A percentile compares a stretch with the other conserved stretches of the same genome.
Conservation (phyloP, 2,329 filamentous ascomycete genomes). For the Xylariaceae sp. region DNA sequence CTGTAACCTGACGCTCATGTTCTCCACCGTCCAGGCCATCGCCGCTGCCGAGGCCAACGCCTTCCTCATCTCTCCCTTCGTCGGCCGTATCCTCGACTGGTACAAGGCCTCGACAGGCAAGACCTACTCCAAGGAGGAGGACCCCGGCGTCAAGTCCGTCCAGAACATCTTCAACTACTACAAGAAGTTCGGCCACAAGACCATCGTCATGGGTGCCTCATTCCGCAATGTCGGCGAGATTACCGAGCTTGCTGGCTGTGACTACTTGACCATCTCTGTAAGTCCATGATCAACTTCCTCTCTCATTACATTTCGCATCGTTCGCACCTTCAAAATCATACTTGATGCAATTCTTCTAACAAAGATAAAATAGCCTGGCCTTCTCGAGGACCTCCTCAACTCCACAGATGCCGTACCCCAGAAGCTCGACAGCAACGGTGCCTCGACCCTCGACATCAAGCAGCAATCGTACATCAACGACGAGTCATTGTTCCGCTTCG, state of each 20-base stretch:
- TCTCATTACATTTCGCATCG: too few relatives aligned
- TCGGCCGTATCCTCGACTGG: constrained; percentile 99
- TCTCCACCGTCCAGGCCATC: constrained; percentile 92
- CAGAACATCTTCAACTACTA: constrained; percentile 99
- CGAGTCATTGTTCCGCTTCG: constrained; percentile 91
- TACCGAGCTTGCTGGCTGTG: constrained; percentile 95
- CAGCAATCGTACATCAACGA: constrained; percentile 89
- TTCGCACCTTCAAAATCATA: background rate
- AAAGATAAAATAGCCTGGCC: constrained; percentile 60
- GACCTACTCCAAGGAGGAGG: constrained; percentile 83
- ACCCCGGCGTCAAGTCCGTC: constrained; percentile 94
- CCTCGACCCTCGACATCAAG: constrained; percentile 67
- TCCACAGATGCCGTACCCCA: constrained; percentile 76
- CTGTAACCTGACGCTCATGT: constrained; percentile 98
- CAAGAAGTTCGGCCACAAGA: constrained; percentile 99
- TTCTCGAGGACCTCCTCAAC: constrained; percentile 92
- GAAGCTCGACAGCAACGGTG: constrained; percentile 77
- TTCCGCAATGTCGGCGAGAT: constrained; percentile 97
- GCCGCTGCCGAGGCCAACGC: constrained; percentile 91
- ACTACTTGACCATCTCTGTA: constrained; percentile 97
- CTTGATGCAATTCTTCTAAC: constrained; percentile 10
- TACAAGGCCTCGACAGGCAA: constrained; percentile 96
- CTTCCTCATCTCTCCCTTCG: constrained; percentile 98
- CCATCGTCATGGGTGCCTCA: constrained; percentile 98
- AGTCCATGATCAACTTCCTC: too few relatives aligned